Percentiles rank a stretch among this genome's conserved stretches.
Conservation (phyloP, 768 basidiomycete species). For the Scleroderma bovista region DNA sequence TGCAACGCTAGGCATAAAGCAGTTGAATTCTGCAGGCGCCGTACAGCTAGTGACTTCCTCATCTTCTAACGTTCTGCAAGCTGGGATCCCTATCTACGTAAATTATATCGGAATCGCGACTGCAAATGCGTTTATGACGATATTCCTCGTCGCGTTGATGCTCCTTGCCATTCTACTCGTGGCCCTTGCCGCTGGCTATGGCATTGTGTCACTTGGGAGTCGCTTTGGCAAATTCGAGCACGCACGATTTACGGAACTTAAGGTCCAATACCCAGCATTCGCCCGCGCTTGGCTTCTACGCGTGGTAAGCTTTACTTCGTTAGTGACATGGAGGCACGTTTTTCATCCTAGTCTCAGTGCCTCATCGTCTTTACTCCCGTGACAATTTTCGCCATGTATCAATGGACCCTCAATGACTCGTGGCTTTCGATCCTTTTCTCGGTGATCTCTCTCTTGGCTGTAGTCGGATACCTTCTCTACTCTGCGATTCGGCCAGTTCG, state of each 20-base stretch:
- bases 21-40: slow-evolving; percentile 20
- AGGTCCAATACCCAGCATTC: slow-evolving; percentile 39
- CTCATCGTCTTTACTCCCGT: slow-evolving; percentile 66
- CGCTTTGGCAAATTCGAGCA: slow-evolving; percentile 19
- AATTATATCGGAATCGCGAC: slow-evolving; percentile 74
- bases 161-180: slow-evolving; percentile 54
- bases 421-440: slow-evolving; percentile 82
- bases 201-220: slow-evolving; percentile 27
- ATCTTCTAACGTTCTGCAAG: slow-evolving; percentile 64
- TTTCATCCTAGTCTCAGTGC: slow-evolving; percentile 33
- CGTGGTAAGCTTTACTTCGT: slow-evolving; percentile 42
- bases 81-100: slow-evolving; percentile 79
- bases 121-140: slow-evolving; percentile 86
- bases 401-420: slow-evolving; percentile 88
- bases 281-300: slow-evolving; percentile 59
- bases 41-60: slow-evolving; percentile 63
- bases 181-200: slow-evolving; percentile 49
- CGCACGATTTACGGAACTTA: slow-evolving; percentile 13
- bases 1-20: slow-evolving; percentile 17
- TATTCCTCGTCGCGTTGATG: slow-evolving; percentile 72
- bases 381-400: slow-evolving; percentile 75
- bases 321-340: not conserved
- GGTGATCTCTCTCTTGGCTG: slow-evolving; percentile 54
- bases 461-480: slow-evolving; percentile 45
- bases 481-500: slow-evolving; percentile 47